Base-by-base conservation (phyloP, 2,329 filamentous ascomycete genomes). In the Falciphora oryzae region DNA sequence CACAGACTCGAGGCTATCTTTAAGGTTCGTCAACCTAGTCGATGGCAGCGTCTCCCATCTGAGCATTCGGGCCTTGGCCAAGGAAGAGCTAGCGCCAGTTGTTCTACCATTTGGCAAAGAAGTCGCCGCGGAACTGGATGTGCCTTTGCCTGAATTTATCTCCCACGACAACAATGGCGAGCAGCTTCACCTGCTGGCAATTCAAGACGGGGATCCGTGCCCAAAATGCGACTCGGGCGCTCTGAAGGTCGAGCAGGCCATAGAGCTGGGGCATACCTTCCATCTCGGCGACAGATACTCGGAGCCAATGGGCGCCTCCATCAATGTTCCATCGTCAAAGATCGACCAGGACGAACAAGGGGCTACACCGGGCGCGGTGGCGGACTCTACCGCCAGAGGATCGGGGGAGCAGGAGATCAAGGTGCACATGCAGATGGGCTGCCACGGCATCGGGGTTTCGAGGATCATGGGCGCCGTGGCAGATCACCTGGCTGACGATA, bases 231-330 rank as follows among this genome's bases (percentile, higher is more conserved):
- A 77, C 0, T 71, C 80, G 0, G 90, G 90, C 0, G 79, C 75
- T 2, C 79, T 98, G 28, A 81, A 80, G 58, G 80, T 90, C 3
- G 83, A 89, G 65, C 88, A 85, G 67, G 91, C 93, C 10, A 89
- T 98, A 62, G 95, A 99, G 76, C 83, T 98, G 22, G 95, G 92
- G 0, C 95, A 99, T 75, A 98, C 95, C 0, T 99, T 99, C 77
- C 89, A 96, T 74, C 87, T 99, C 1, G 93, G 94, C 14, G 93
- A 91, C 1, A 86, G 93, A 35, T 99, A 99, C 78, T 93, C 90
- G 29, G 81, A 85, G 27, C 89, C 92, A 0, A 81, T 99, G 0
- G 79, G 83, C 10, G 90, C 91, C 1, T 81, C 77, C 0, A 83
- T 95, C 2, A 78, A 79, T 18, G 69, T 80, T 31, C 83, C 78